Conservation (phyloP, 2,329 filamentous ascomycete genomes). For the Cercospora zeina region DNA sequence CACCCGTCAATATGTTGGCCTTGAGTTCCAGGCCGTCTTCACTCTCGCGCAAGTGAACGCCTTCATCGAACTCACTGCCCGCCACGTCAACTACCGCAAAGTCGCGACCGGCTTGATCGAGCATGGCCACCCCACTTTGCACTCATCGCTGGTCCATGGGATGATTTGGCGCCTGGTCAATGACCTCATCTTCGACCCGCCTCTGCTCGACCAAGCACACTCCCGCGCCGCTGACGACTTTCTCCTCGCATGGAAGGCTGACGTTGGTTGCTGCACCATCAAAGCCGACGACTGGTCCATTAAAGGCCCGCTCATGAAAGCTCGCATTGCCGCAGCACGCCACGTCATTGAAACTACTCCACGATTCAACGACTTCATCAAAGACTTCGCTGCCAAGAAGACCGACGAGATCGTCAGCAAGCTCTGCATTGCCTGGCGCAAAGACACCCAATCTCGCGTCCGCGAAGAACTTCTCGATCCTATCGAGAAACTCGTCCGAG, state of each 20-base stretch:
- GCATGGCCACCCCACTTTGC: conserved; percentile 4
- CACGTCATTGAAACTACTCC: conserved; percentile 8
- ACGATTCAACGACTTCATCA: conserved; percentile 12
- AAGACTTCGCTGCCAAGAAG: conserved; percentile 2
- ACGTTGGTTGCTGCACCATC: conserved; percentile 10
- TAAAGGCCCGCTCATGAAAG: conserved; percentile 11
- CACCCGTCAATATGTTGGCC: conserved; percentile 3
- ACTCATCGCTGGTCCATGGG: conserved; percentile 16
- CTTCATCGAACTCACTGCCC: conserved; percentile 11
- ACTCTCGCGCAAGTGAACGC: not conserved
- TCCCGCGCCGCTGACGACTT: conserved; percentile 13
- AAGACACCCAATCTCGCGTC: not conserved
- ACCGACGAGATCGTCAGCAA: conserved; percentile 11
- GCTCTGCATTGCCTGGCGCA: conserved; percentile 12
- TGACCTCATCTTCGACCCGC: conserved; percentile 10
- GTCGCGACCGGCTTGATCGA: conserved; percentile 12
- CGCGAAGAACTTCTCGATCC: conserved; percentile 2
- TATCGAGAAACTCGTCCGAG: conserved; percentile 16
- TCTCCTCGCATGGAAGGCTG: conserved; percentile 10
- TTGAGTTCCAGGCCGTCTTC: not conserved
- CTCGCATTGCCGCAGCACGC: conserved; percentile 9
- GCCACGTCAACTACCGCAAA: conserved; percentile 15
- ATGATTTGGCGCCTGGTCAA: conserved; percentile 18
- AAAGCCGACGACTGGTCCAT: not conserved
- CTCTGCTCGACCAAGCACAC: conserved; percentile 13